phyloP scores from a whole-genome alignment of 305 asterid genomes.

The Rubia tinctorum region DNA sequence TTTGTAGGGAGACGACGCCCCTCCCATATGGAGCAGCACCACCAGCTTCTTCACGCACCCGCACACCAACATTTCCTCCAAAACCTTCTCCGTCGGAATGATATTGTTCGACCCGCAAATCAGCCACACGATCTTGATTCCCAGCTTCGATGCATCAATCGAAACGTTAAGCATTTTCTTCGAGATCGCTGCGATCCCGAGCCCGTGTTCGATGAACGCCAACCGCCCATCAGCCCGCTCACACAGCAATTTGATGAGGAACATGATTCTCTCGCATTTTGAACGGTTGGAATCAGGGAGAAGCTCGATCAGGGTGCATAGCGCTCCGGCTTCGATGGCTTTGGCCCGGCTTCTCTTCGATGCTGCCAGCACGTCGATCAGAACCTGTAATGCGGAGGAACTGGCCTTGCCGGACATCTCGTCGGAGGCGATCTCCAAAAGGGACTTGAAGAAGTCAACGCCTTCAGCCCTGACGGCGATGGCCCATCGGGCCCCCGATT shows the following conservation, averaged over 20 bases:
- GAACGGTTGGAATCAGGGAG: constrained; percentile 63
- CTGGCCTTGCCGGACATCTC: constrained; percentile 56
- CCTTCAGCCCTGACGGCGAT: constrained; percentile 49
- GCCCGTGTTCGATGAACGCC: constrained; percentile 61
- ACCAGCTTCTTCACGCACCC: constrained; percentile 71
- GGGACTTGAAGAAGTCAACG: constrained; percentile 63
- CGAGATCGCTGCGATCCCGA: constrained; percentile 69
- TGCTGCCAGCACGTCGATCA: constrained; percentile 40
- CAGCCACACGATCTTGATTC: constrained; percentile 69
- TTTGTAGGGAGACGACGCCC: constrained; percentile 40
- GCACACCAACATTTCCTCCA: constrained; percentile 70
- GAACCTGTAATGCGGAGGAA: constrained; percentile 50
- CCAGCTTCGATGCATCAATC: constrained; percentile 42
- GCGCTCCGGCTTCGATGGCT: constrained; percentile 75
- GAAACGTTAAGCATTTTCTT: constrained; percentile 61
- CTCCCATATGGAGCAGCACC: constrained; percentile 47
- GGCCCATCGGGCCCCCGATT: constrained; percentile 44
- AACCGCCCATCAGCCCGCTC: constrained; percentile 81
- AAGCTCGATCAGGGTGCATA: constrained; percentile 66
- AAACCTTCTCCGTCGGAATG: constrained; percentile 51
- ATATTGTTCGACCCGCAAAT: constrained; percentile 42
- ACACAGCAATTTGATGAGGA: constrained; percentile 52
- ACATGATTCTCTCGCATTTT: constrained; percentile 58
- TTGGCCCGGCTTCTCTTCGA: constrained; percentile 64
- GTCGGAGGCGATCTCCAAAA: constrained; percentile 67